phyloP scores from a whole-genome alignment of 495 filamentous ascomycete species.

The Apodospora peruviana region DNA sequence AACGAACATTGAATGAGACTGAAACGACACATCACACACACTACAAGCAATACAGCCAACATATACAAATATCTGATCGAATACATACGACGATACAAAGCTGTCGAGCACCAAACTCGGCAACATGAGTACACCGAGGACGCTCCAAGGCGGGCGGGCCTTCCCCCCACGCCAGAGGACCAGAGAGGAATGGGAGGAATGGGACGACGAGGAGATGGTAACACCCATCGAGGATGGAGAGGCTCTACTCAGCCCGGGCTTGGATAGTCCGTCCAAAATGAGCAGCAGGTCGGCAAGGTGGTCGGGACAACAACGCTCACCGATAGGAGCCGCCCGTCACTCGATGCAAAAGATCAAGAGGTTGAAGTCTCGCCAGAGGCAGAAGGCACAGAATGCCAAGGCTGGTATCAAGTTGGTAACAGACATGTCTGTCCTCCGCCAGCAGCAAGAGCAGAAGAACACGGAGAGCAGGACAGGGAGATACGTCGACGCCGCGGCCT shows the following conservation, averaged over 20 bases:
- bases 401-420: slow-evolving; percentile 65
- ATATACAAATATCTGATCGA: too few species aligned
- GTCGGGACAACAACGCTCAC: too few species aligned
- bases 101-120: not conserved
- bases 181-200: slow-evolving; percentile 46
- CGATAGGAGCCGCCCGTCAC: slow-evolving; percentile 17
- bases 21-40: not conserved
- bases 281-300: slow-evolving; percentile 1
- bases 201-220: slow-evolving; percentile 34
- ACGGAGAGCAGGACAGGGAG: slow-evolving; percentile 26
- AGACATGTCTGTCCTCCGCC: slow-evolving; percentile 40
- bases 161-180: slow-evolving; percentile 5
- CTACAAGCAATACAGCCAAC: not conserved
- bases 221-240: slow-evolving; percentile 19
- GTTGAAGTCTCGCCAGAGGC: slow-evolving; percentile 41
- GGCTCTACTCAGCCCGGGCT: slow-evolving; percentile 20
- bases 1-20: too few species aligned
- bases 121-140: slow-evolving; percentile 15
- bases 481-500: slow-evolving; percentile 46
- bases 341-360: slow-evolving; percentile 32
- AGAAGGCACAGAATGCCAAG: slow-evolving; percentile 50
- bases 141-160: slow-evolving; percentile 1
- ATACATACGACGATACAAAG: too few species aligned
- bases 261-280: slow-evolving; percentile 10
- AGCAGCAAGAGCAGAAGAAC: slow-evolving; percentile 19